Base-by-base conservation (phyloP, 2,329 filamentous ascomycete genomes). In the Ceratocystis huliohia region DNA sequence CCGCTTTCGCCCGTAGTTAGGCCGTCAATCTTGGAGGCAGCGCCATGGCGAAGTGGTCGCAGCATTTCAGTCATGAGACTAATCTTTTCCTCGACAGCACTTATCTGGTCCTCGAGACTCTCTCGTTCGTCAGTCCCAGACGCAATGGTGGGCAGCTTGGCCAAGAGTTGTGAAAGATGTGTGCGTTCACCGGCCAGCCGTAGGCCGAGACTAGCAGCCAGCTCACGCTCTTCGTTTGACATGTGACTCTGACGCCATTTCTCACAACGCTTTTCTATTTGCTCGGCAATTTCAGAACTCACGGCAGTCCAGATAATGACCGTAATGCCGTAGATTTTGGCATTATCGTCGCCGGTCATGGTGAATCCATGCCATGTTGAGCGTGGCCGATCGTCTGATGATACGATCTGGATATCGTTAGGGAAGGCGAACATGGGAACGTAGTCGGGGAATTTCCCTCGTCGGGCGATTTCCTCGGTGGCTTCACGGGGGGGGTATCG, bases 341-440 rank as follows among this genome's bases (percentile, higher is more conserved):
- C 88, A 72, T 91, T 93, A 73, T 97, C 92, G 66, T 89, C 89
- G 25, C 88, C 88, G 1, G 94, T 99, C 94, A 99, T 97, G 69
- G 91, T 92, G 73, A 99, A 99, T 62, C 94, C 94, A 76, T 99
- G 94, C 94, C 94, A 99, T 28, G 92, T 96, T n/a, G 94, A 93
- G 69, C 91, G 83, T 0, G 94, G 94, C 69, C 92, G 84, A 74
- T 96, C 91, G 73, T 99, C 94, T 1, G 92, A 92, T 1, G 94
- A 96, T 8, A 97, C 90, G 64, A 99, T 94, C 69, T 91, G 91
- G 71, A 99, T 94, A 75, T 99, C 94, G 75, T 97, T 96, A 59
- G 94, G 94, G 72, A 97, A 99, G 65, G 94, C 92, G 76, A 99
- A 99, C 94, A 99, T 97, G 66, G 94, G 94, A 20, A 99, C 91